Evolutionary conservation across 371 early-diverging fungal genomes (phyloP).

Genomic region (Racocetra persica): DNA sequence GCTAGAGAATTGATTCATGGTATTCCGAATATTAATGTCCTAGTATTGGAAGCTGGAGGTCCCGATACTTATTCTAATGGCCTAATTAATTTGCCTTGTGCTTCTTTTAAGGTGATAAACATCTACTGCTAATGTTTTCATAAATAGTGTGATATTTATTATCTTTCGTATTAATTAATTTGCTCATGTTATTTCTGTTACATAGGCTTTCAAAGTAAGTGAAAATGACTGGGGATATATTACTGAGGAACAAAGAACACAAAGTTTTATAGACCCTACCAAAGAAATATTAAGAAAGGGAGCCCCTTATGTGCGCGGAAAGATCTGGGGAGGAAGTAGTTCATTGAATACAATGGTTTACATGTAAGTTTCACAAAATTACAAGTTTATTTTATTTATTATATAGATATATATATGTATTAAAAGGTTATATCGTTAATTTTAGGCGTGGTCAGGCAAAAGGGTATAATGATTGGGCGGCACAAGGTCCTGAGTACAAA

Average conservation of each 20-base stretch:
- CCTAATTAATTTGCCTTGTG: too few relatives aligned
- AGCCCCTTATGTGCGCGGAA: neutral
- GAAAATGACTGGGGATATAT: neutral
- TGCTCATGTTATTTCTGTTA: too few relatives aligned
- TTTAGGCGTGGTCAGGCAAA: neutral
- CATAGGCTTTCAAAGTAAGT: neutral
- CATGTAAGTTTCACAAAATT: neutral
- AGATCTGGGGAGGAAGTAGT: neutral
- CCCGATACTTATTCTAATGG: too few relatives aligned
- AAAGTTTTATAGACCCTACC: neutral
- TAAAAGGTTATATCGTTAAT: too few relatives aligned
- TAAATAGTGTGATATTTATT: too few relatives aligned
- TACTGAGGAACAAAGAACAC: neutral
- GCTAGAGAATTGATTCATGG: neutral
- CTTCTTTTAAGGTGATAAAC: too few relatives aligned
- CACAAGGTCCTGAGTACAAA: slow-evolving; percentile 3
- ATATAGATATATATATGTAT: too few relatives aligned
- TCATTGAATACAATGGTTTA: neutral
- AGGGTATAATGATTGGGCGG: neutral
- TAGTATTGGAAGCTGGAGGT: slow-evolving; percentile 5
- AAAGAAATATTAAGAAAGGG: neutral
- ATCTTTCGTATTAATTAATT: too few relatives aligned
- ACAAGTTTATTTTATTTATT: too few relatives aligned
- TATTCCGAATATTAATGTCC: neutral
- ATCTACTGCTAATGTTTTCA: too few relatives aligned